These are phyloP conservation scores for Aspergillus fischeri DNA, from an alignment of 2,329 filamentous ascomycete genomes.

Conservation along the genomic window DNA sequence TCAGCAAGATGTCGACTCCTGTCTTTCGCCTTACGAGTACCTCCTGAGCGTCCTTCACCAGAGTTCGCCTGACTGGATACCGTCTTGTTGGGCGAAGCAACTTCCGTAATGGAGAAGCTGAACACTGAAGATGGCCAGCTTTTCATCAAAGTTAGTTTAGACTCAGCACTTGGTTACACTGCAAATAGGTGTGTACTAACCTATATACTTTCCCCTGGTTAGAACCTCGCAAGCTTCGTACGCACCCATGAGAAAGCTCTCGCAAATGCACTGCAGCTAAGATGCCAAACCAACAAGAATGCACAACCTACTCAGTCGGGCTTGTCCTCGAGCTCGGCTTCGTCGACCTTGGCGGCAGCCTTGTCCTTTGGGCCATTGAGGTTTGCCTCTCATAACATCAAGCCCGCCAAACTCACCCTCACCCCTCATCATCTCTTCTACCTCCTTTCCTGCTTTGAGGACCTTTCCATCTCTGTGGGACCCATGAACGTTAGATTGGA, in stretches of 20 bases:
- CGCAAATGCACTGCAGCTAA: constrained; percentile 88
- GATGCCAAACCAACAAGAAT: constrained; percentile 66
- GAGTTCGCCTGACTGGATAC: constrained; percentile 31
- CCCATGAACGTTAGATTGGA: constrained; percentile 95
- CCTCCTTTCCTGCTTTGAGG: constrained; percentile 89
- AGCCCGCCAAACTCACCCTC: constrained; percentile 85
- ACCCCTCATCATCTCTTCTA: constrained; percentile 98
- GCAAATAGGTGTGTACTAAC: constrained; percentile 4
- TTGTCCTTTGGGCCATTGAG: constrained; percentile 80
- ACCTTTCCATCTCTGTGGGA: constrained; percentile 82
- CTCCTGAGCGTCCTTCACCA: constrained; percentile 34
- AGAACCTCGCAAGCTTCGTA: constrained; percentile 96
- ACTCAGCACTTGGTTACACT: not conserved
- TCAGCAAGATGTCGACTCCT: constrained; percentile 34
- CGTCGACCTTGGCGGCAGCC: constrained; percentile 71
- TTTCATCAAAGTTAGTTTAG: constrained; percentile 43
- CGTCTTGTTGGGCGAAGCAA: constrained; percentile 25
- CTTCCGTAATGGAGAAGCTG: constrained; percentile 44
- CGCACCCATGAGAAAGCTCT: constrained; percentile 96
- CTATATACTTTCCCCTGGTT: constrained; percentile 9
- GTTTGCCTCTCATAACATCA: constrained; percentile 79
- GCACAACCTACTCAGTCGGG: constrained; percentile 53
- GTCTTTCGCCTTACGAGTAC: constrained; percentile 22
- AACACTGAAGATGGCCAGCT: constrained; percentile 49
- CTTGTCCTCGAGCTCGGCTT: constrained; percentile 63